phyloP scores from a whole-genome alignment of 495 filamentous ascomycete genomes.

The Aspergillus bridgeri region DNA sequence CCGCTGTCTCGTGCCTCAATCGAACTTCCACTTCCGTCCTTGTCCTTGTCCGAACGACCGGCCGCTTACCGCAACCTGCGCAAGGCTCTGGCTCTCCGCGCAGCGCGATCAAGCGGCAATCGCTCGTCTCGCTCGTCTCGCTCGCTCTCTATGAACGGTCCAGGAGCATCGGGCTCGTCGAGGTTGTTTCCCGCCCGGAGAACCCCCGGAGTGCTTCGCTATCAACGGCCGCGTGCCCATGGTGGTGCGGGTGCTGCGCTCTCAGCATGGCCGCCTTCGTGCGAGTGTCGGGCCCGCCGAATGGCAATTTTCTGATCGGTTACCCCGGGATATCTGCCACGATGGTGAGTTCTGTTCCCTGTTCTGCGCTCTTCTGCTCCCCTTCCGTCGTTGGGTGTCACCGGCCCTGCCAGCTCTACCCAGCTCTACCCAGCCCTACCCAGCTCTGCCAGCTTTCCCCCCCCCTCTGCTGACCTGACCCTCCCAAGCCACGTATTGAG shows the following conservation, averaged over 20 bases:
- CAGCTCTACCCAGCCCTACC: too few species aligned
- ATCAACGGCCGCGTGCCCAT: slow-evolving; percentile 38
- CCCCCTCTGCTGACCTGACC: slow-evolving; percentile 5
- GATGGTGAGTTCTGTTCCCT: slow-evolving; percentile 57
- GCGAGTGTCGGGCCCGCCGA: slow-evolving; percentile 94
- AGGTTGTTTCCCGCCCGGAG: slow-evolving; percentile 32
- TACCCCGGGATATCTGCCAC: slow-evolving; percentile 98
- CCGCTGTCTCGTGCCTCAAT: neutral
- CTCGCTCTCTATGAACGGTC: slow-evolving; percentile 33
- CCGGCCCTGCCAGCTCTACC: neutral
- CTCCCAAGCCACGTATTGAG: slow-evolving; percentile 93
- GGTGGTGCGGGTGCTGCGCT: slow-evolving; percentile 40
- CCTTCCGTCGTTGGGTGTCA: neutral
- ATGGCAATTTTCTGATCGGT: slow-evolving; percentile 93
- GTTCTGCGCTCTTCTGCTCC: too few species aligned
- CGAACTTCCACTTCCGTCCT: neutral
- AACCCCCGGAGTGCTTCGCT: slow-evolving; percentile 27
- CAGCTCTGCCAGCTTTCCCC: neutral
- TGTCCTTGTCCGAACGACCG: neutral
- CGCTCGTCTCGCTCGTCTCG: slow-evolving; percentile 2
- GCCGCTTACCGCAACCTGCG: slow-evolving; percentile 16
- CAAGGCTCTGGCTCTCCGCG: slow-evolving; percentile 11
- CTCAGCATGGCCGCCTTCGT: slow-evolving; percentile 81
- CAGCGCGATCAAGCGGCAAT: slow-evolving; percentile 10
- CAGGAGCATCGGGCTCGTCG: slow-evolving; percentile 21